Percentiles rank a stretch among this genome's conserved stretches.
These are phyloP conservation scores for Linum usitatissimum DNA, from an alignment of 345 rosid species.

Conservation along the genomic window DNA sequence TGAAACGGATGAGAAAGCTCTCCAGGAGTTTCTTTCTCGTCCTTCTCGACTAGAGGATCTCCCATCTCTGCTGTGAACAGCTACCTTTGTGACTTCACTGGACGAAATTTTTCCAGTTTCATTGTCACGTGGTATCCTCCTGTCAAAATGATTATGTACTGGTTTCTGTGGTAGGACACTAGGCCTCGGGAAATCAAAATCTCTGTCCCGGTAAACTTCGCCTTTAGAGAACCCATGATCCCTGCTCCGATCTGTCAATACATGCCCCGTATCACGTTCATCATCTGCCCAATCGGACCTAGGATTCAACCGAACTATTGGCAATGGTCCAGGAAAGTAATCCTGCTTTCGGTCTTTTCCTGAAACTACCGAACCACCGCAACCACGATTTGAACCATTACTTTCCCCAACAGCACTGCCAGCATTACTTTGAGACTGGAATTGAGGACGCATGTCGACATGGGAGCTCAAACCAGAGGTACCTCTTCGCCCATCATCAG, in stretches of 20 bases:
- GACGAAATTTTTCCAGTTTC: conserved; percentile 50
- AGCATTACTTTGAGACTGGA: conserved; percentile 33
- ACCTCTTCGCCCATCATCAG: conserved; percentile 31
- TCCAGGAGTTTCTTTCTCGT: conserved; percentile 61
- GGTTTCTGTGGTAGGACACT: conserved; percentile 53
- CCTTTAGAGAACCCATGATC: conserved; percentile 48
- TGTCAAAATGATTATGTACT: conserved; percentile 36
- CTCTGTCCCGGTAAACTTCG: conserved; percentile 66
- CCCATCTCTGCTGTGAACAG: conserved; percentile 31
- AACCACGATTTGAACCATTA: conserved; percentile 22
- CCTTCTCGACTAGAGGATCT: conserved; percentile 47
- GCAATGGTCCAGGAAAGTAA: conserved; percentile 56
- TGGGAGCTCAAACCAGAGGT: conserved; percentile 26
- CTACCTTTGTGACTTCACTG: conserved; percentile 43
- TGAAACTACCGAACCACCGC: conserved; percentile 27
- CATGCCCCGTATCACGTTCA: conserved; percentile 87
- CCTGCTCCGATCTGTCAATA: conserved; percentile 48
- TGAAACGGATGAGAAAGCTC: conserved; percentile 43
- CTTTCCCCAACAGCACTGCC: conserved; percentile 31
- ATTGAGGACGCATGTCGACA: conserved; percentile 55
- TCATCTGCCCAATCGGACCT: conserved; percentile 99
- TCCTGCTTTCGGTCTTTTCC: conserved; percentile 49
- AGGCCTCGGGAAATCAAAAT: conserved; percentile 60
- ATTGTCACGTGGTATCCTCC: conserved; percentile 52
- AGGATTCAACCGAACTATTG: conserved; percentile 64